Evolutionary conservation across 2,329 filamentous ascomycete species (phyloP).

Genomic region (Penicillium nordicum): DNA sequence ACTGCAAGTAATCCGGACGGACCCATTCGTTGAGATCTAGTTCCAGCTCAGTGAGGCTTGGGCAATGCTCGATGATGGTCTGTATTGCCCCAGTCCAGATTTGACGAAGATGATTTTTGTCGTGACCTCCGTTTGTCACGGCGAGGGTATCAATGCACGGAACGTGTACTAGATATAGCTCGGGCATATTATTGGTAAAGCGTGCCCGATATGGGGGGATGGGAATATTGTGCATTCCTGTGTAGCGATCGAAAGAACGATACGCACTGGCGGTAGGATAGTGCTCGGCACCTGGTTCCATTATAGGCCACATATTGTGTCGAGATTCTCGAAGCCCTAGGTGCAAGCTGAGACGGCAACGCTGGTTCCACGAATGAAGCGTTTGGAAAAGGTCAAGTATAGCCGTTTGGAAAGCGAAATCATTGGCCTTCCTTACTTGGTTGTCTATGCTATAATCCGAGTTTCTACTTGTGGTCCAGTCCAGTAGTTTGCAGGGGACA

Average conservation of each 20-base stretch:
- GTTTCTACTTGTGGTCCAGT: slow-evolving; percentile 6
- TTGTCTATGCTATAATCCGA: slow-evolving; percentile 8
- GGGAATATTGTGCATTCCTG: not conserved
- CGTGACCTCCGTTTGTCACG: not conserved
- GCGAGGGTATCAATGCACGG: slow-evolving; percentile 6
- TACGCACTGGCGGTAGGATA: not conserved
- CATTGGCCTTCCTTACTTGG: slow-evolving; percentile 8
- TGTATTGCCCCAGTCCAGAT: slow-evolving; percentile 3
- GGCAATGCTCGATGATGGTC: slow-evolving; percentile 2
- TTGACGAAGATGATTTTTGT: not conserved
- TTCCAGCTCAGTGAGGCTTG: not conserved
- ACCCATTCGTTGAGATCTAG: slow-evolving; percentile 6
- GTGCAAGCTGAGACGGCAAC: slow-evolving; percentile 2
- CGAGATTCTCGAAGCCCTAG: slow-evolving; percentile 3
- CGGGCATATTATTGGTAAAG: slow-evolving; percentile 2
- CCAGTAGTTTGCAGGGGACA: slow-evolving; percentile 7
- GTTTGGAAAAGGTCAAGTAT: slow-evolving; percentile 3
- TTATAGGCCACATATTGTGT: not conserved
- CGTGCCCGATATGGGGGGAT: slow-evolving; percentile 12
- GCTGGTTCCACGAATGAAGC: slow-evolving; percentile 8
- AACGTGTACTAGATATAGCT: not conserved
- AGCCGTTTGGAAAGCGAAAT: slow-evolving; percentile 7
- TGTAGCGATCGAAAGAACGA: not conserved
- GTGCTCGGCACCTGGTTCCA: slow-evolving; percentile 10
- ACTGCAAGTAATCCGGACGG: slow-evolving; percentile 6